These are phyloP conservation scores for Rosellinia necatrix DNA, from an alignment of 2,329 filamentous ascomycete genomes.

Conservation along the genomic window DNA sequence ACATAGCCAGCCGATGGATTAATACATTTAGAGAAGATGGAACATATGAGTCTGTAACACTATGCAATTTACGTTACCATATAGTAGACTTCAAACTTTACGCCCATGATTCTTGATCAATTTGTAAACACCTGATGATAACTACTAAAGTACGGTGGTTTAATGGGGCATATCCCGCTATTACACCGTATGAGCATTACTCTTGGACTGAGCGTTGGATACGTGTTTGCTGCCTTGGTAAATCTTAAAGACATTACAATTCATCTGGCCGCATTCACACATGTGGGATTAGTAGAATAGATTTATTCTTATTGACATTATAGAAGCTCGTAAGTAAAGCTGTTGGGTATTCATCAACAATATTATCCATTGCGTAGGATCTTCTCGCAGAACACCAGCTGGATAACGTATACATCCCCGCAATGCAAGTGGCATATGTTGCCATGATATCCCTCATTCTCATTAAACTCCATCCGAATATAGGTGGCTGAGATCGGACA, in stretches of 20 bases:
- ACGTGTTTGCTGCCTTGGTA: neutral
- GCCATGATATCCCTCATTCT: slow-evolving; percentile 23
- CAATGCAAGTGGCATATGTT: slow-evolving; percentile 10
- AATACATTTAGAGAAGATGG: slow-evolving; percentile 54
- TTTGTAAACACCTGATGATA: no score
- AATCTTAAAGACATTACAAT: neutral
- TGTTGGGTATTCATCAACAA: slow-evolving; percentile 33
- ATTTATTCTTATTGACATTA: slow-evolving; percentile 37
- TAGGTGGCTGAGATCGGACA: slow-evolving; percentile 26
- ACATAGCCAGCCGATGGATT: slow-evolving; percentile 56
- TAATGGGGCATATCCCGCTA: no score
- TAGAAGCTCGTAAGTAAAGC: slow-evolving; percentile 35
- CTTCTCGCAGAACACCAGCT: slow-evolving; percentile 26
- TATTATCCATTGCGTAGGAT: slow-evolving; percentile 31
- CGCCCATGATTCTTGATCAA: no score
- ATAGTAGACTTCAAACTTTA: no score
- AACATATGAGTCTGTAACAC: no score
- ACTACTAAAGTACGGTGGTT: no score
- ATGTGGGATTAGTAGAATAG: slow-evolving; percentile 22
- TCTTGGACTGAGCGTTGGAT: no score
- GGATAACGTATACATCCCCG: slow-evolving; percentile 21
- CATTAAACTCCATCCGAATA: slow-evolving; percentile 25
- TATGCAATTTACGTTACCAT: no score
- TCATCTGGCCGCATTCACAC: neutral
- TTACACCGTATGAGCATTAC: no score